Base-by-base conservation (phyloP, 208 protist species). In the Jaenimonas drosophilae region DNA sequence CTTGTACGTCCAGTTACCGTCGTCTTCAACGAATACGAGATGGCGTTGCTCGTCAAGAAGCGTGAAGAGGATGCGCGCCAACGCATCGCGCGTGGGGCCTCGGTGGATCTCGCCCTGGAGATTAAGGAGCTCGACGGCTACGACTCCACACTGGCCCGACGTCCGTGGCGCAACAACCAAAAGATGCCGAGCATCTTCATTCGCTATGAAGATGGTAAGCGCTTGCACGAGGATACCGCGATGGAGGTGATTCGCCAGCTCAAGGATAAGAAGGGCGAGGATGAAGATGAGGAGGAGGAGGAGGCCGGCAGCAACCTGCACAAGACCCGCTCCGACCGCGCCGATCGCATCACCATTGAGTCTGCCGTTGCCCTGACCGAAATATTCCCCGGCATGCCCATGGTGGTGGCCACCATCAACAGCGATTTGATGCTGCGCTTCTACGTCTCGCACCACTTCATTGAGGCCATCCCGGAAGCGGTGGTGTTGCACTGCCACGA, bases 361-460 rank as follows among this genome's bases (percentile, higher is more conserved):
- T 46, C 38, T 19, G 60, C 57, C 7, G 28, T 83, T 26, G 47
- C 61, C 17, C 51, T 87, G 19, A 43, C 55, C 21, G 60, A 68
- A 14, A 63, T 87, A 0, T 54, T 59, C 6, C 52, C 55, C 0
- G 53, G 56, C 33, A 54, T 81, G 43, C 65, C 74, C n/a, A 56
- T 55, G 30, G 55, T 75, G 9, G 55, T 76, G 2, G 43, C 80
- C 3, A 74, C 69, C 4, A 59, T 67, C 40, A 52, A 70, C 54
- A 78, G 50, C 46, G 79, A 88, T 57, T 57, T 88, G 31, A 52
- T 81, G 7, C 49, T 88, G 5, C 79, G 79, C 24, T 43, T 88
- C 17, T 88, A 78, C 55, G 51, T 54, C 34, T 76, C 66, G 45
- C 61, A 65, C 28, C 59, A 57, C 32, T 71, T 72, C 19, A 40